Conservation (phyloP, 441 rosid genomes). For the Erodium chrysanthum region DNA sequence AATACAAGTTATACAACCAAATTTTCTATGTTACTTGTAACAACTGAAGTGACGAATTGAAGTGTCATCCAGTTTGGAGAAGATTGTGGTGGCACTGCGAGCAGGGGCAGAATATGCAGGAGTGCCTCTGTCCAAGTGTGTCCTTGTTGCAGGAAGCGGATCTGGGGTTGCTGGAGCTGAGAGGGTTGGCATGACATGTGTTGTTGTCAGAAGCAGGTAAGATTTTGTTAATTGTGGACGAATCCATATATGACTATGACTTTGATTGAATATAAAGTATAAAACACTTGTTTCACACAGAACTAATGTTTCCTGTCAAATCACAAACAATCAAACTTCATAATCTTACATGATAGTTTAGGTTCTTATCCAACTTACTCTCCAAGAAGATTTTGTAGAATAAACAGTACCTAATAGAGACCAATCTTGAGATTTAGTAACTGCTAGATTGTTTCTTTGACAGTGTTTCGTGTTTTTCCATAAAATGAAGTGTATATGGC, state of each 20-base stretch:
- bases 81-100: constrained; percentile 64
- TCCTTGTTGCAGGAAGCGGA: constrained; percentile 77
- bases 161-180: constrained; percentile 66
- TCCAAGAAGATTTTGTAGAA: no score
- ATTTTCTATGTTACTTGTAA: background rate
- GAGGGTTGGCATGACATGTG: constrained; percentile 76
- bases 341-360: no score
- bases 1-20: background rate
- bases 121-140: constrained; percentile 43
- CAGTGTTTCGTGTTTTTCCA: no score
- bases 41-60: constrained; percentile 16
- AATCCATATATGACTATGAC: no score
- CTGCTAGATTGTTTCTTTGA: no score
- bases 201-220: constrained; percentile 81
- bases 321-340: no score
- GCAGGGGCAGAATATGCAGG: constrained; percentile 71
- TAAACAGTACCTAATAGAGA: no score
- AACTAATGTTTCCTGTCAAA: no score
- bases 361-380: no score
- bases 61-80: constrained; percentile 42
- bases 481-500: background rate
- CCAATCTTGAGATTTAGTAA: no score
- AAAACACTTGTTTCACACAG: no score
- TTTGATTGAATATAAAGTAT: no score
- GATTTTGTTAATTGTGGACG: background rate